phyloP scores from a whole-genome alignment of 1,284 basidiomycete genomes.

The Moniliophthora roreri region DNA sequence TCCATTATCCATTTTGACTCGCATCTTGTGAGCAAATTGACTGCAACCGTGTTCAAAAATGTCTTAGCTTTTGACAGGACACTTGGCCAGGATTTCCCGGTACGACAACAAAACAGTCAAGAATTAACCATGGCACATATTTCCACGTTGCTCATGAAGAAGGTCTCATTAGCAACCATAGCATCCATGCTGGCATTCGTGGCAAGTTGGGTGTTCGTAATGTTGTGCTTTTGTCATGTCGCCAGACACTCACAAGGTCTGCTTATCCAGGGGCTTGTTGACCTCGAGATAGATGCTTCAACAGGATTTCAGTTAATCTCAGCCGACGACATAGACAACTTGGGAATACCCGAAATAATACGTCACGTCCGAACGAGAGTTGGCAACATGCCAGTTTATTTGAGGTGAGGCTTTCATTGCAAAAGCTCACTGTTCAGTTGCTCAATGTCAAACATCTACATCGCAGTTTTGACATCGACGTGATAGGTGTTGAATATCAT shows the following conservation, averaged over 20 bases:
- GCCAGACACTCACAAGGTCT: background rate
- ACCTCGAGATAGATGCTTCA: constrained; percentile 60
- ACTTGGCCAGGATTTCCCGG: constrained; percentile 60
- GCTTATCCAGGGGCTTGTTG: constrained; percentile 47
- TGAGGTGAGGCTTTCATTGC: constrained; percentile 43
- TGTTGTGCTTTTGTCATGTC: background rate
- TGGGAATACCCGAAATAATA: constrained; percentile 63
- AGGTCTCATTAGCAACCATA: constrained; percentile 70
- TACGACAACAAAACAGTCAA: constrained; percentile 55
- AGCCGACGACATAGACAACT: constrained; percentile 75
- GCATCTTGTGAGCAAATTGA: constrained; percentile 47
- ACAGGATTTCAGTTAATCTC: constrained; percentile 73
- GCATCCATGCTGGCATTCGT: constrained; percentile 77
- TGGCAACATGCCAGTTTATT: constrained; percentile 70
- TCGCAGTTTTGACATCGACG: constrained; percentile 1
- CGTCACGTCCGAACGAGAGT: constrained; percentile 62
- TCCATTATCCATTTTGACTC: constrained; percentile 84
- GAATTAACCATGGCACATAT: constrained; percentile 76
- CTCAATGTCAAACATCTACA: too few relatives aligned
- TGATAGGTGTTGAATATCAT: background rate
- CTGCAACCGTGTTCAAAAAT: background rate
- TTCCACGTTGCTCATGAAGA: constrained; percentile 74
- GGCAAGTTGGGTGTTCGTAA: constrained; percentile 59
- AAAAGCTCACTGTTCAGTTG: background rate
- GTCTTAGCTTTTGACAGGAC: constrained; percentile 29